Conservation (phyloP, 2,329 filamentous ascomycete genomes). For the Microdochium bolleyi region DNA sequence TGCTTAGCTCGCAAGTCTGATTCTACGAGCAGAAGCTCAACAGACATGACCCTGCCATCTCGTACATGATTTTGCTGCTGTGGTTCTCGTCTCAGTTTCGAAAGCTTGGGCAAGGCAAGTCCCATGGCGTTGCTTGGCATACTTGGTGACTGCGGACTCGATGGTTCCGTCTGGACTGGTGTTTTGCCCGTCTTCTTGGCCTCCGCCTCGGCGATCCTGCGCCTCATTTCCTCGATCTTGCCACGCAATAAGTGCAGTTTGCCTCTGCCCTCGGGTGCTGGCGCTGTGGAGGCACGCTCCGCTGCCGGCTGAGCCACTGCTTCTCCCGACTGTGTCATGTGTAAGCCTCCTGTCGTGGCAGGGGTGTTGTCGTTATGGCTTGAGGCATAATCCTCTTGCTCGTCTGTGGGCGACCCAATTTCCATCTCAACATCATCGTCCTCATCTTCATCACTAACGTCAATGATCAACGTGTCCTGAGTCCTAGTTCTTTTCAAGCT, state of each 20-base stretch:
- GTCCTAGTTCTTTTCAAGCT: conserved; percentile 50
- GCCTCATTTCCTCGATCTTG: conserved; percentile 53
- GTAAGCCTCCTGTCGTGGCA: background rate
- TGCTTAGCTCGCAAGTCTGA: conserved; percentile 33
- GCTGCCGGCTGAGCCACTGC: conserved; percentile 22
- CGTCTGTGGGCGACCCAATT: conserved; percentile 45
- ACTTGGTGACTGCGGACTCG: background rate
- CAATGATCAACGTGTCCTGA: conserved; percentile 58
- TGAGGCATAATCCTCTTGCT: conserved; percentile 21
- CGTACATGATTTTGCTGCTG: conserved; percentile 4
- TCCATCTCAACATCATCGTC: conserved; percentile 62
- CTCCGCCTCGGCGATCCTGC: conserved; percentile 50
- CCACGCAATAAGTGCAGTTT: conserved; percentile 24
- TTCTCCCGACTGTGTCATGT: conserved; percentile 3
- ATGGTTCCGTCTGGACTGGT: background rate
- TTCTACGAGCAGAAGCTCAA: conserved; percentile 28
- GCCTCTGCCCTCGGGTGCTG: conserved; percentile 10
- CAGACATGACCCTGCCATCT: conserved; percentile 25
- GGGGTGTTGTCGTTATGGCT: conserved; percentile 17
- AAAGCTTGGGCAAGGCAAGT: conserved; percentile 5
- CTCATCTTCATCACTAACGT: conserved; percentile 59
- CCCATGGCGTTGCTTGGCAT: background rate
- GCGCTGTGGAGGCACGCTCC: conserved; percentile 5
- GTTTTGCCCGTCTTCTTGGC: conserved; percentile 31
- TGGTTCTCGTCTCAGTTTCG: conserved; percentile 4